Evolutionary conservation across 352 stramenopile genomes (phyloP).

Genomic region (Phytopythium mirpurense): DNA sequence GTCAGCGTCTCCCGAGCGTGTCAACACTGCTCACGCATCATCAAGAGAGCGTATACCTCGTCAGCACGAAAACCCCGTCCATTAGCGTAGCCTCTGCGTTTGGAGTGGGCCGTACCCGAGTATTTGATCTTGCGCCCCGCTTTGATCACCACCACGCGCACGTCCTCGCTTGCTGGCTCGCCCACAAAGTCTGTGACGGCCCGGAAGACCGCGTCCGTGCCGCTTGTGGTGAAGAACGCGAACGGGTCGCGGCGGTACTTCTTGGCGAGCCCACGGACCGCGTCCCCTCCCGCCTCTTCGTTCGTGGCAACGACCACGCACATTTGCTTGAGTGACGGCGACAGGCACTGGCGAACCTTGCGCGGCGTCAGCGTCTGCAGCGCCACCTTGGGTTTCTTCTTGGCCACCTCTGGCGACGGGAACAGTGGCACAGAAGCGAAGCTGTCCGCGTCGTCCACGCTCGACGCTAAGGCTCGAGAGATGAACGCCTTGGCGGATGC

Average conservation of each 20-base stretch:
- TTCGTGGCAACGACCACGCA: constrained; percentile 49
- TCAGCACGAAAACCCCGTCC: too few relatives aligned
- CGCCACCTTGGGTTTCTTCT: constrained; percentile 57
- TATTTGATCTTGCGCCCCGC: constrained; percentile 58
- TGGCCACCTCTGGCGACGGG: constrained; percentile 57
- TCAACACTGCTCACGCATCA: constrained; percentile 21
- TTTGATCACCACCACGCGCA: constrained; percentile 49
- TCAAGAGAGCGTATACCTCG: too few relatives aligned
- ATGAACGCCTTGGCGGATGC: constrained; percentile 60
- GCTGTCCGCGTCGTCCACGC: constrained; percentile 15
- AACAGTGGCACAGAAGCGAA: constrained; percentile 47
- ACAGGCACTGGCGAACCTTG: constrained; percentile 33
- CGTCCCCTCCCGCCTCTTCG: constrained; percentile 16
- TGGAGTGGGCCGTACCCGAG: constrained; percentile 38
- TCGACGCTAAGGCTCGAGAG: constrained; percentile 25
- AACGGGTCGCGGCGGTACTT: constrained; percentile 77
- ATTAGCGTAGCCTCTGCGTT: too few relatives aligned
- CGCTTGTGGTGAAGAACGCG: constrained; percentile 41
- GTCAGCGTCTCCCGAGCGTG: constrained; percentile 20
- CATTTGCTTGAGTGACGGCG: constrained; percentile 53
- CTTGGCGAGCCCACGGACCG: constrained; percentile 58
- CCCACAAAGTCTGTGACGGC: constrained; percentile 34
- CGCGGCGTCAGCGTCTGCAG: constrained; percentile 33
- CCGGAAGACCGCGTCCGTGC: constrained; percentile 29
- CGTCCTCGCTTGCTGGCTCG: constrained; percentile 4